Evolutionary conservation across 768 basidiomycete genomes (phyloP), one percentile per base, ranked within the genome.

Genomic region (Pluteus cervinus): DNA sequence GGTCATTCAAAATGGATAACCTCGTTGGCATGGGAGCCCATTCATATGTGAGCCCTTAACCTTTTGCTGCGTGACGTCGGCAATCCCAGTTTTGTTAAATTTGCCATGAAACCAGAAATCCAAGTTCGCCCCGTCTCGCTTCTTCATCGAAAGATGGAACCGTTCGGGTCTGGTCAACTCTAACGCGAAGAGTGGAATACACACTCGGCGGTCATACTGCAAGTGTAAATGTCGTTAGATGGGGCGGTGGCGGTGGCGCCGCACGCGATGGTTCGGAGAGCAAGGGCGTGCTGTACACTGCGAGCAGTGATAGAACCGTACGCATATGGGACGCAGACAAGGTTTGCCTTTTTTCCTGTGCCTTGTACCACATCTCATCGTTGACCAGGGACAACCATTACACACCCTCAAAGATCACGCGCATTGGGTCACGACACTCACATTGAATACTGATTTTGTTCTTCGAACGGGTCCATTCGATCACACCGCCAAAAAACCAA

Each of bases 1-100:
- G 94, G 96, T 0, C 96, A 99, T 53, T 71, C 87, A 20, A 97
- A 98, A 66, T 97, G 93, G 91, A 81, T 98, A 41, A 98, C 86
- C 3, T 86, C 86, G 11, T 71, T 99, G 16, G 75, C 91, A 24
- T 98, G 93, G 90, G 96, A 98, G 55, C 94, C 96, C 4, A 80
- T 92, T 32, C 94, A 97, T 58, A 66, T 96, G 83, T 91, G 49
- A 47, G 80, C 62, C 24, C 20, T 5, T 31, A 17, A 39, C 25
- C 44, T 10, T 10, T 33, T 29, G 31, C 21, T n/a, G 22, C 16
- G 8, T 16, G 7, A 42, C 37, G 34, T 23, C 36, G 36, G 17
- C 42, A 29, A 17, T 39, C 24, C 7, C 31, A 45, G 36, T 30
- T 41, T 14, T 21, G 20, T 30, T 26, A 17, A n/a, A n/a, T n/a